Base-by-base conservation (phyloP, 2,329 filamentous ascomycete species). In the Claviceps digitariae region DNA sequence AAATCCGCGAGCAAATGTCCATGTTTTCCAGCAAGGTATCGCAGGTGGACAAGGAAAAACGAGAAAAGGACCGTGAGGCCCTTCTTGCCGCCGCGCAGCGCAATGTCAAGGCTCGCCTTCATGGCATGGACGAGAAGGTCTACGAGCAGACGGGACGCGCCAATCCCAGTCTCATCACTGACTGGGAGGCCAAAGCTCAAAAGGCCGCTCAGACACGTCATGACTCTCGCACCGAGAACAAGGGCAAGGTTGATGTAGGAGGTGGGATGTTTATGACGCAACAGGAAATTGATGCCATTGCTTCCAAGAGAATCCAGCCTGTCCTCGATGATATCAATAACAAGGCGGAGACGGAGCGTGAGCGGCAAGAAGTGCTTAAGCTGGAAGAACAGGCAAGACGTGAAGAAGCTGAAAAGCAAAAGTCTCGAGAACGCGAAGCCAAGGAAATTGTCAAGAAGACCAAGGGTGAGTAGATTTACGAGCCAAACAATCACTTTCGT, bases 261-360 rank as follows among this genome's bases (percentile, higher is more conserved):
- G 84, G 86, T 46, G 88, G 89, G 8, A 88, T 80, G 62, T 90
- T 83, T 62, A 83, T 96, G 73, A 81, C 89, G 40, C 82, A 85
- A 60, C 75, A 81, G 5, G 86, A 90, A 48, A 81, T 96, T 17
- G 82, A 96, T 57, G 81, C 81, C 6, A 86, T 95, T 59, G 90
- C 90, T 2, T 78, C 81, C 13, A 81, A 78, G 47, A 82, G 84
- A 59, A 78, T 96, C 17, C 87, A 91, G 65, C 90, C 90, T 4
- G 82, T 93, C 0, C 67, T 96, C 6, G 84, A 95, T 59, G 87
- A 94, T 58, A 93, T 96, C 57, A 83, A 84, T 52, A 83, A 87
- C 51, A 87, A 83, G 63, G 87, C 87, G 0, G 85, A 90, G 62
- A 75, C 76, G 56, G 83, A 89, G 64, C 75, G 80, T 41, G 86